These are phyloP conservation scores for Geosmithia putterillii DNA, from an alignment of 2,329 filamentous ascomycete genomes.

Conservation along the genomic window DNA sequence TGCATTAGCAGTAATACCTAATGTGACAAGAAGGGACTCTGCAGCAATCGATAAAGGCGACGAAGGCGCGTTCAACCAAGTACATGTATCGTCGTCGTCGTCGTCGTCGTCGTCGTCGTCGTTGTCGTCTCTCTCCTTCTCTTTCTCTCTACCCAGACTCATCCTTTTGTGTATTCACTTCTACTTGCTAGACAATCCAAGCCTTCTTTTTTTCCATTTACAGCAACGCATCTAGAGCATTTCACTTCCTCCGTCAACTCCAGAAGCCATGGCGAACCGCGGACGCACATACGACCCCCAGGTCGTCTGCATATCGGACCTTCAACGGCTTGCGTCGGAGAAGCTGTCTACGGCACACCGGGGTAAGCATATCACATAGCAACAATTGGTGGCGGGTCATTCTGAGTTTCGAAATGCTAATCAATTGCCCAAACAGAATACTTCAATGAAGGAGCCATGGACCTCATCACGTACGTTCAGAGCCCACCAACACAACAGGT, in stretches of 20 bases:
- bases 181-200: too few species aligned
- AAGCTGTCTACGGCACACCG: conserved; percentile 1
- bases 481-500: conserved; percentile 1
- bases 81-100: too few species aligned
- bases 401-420: neutral
- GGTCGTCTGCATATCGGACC: conserved; percentile 3
- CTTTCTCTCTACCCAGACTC: too few species aligned
- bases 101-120: too few species aligned
- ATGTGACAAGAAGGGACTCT: too few species aligned
- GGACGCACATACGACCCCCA: conserved; percentile 2
- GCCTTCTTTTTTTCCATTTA: neutral
- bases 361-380: neutral
- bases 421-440: conserved; percentile 15
- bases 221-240: neutral
- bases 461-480: conserved; percentile 13
- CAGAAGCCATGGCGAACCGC: conserved; percentile 4
- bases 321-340: neutral
- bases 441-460: conserved; percentile 45
- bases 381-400: neutral
- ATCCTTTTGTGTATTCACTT: too few species aligned
- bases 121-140: too few species aligned
- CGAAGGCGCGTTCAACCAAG: too few species aligned
- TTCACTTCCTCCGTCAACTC: neutral
- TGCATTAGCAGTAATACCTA: too few species aligned
- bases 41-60: too few species aligned